These are phyloP conservation scores for Cardamine chenopodiifolia DNA, from an alignment of 345 rosid species.

Conservation along the genomic window DNA sequence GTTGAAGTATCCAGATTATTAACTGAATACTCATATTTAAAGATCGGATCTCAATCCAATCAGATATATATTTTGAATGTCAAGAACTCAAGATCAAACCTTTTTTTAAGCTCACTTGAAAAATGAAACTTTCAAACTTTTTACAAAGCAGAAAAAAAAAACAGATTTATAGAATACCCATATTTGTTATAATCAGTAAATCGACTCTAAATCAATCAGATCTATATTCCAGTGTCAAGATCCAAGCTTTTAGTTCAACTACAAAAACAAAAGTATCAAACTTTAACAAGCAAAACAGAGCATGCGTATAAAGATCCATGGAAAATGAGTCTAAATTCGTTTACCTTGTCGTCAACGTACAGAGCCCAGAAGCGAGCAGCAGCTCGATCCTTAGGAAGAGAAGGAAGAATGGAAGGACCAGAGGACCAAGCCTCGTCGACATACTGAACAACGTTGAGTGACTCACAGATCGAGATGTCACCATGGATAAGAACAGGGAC, in stretches of 20 bases:
- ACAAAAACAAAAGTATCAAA: background rate
- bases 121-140: background rate
- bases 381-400: slow-evolving; percentile 64
- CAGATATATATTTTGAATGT: background rate
- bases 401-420: slow-evolving; percentile 61
- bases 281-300: slow-evolving; percentile 19
- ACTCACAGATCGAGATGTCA: slow-evolving; percentile 62
- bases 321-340: background rate
- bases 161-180: too few species aligned
- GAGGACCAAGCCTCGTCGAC: slow-evolving; percentile 70
- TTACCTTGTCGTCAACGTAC: slow-evolving; percentile 65
- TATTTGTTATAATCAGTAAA: background rate
- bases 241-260: background rate
- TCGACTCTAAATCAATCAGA: background rate
- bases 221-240: background rate
- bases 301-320: background rate
- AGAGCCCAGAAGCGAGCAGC: slow-evolving; percentile 73
- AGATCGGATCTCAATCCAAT: background rate
- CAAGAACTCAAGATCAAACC: background rate
- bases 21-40: background rate
- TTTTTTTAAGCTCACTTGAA: background rate
- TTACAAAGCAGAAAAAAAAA: background rate
- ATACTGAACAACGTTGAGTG: slow-evolving; percentile 67
- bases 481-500: slow-evolving; percentile 77
- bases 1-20: background rate